phyloP scores from a whole-genome alignment of 177 flowering plant species.

The Telopea speciosissima region DNA sequence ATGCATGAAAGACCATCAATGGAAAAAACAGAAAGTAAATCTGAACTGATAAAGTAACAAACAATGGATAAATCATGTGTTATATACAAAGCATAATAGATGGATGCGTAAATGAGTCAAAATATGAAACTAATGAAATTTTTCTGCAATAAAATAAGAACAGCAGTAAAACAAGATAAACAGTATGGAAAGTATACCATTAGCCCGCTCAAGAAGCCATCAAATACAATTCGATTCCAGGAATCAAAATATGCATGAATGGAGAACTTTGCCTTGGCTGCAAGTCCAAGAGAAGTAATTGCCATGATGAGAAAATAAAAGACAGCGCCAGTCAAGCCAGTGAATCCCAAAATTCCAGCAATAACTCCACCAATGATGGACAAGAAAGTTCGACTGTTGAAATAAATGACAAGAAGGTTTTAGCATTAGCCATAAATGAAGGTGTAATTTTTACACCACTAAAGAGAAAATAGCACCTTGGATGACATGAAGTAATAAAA shows the following conservation, averaged over 20 bases:
- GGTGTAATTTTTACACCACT: no score
- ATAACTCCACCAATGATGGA: conserved; percentile 90
- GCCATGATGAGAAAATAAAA: conserved; percentile 85
- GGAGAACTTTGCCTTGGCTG: conserved; percentile 74
- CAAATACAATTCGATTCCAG: conserved; percentile 74
- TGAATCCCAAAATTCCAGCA: conserved; percentile 89
- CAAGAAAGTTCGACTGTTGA: conserved; percentile 83
- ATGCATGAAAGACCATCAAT: no score
- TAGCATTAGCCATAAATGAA: conserved; percentile 18
- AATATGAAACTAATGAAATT: no score
- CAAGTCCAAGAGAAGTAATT: conserved; percentile 67
- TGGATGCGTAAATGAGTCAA: no score
- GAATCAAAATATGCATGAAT: conserved; percentile 65
- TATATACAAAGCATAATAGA: no score
- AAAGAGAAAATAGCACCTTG: no score
- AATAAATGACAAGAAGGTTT: no score
- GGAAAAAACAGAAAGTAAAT: no score
- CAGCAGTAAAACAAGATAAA: background rate
- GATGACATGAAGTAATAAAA: no score
- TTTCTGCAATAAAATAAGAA: background rate
- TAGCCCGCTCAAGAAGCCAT: conserved; percentile 85
- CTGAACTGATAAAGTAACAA: no score
- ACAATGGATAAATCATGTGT: no score
- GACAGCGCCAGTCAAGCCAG: conserved; percentile 70
- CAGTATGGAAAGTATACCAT: conserved; percentile 43